These are phyloP conservation scores for Lentinula detonsa DNA, from an alignment of 768 basidiomycete genomes.

Conservation along the genomic window DNA sequence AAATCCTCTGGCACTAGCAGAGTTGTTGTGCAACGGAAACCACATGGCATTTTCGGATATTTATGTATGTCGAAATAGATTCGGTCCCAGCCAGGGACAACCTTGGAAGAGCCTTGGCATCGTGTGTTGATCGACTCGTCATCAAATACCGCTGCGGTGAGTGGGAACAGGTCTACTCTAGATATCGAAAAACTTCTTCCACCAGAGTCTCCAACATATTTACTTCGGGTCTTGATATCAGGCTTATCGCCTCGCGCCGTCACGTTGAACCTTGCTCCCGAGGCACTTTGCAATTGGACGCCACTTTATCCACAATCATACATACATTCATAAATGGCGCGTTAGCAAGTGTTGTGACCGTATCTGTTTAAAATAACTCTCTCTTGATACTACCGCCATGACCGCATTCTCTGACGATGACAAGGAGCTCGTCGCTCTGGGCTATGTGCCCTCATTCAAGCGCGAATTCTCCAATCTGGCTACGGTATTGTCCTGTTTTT, in stretches of 20 bases:
- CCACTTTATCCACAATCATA: not conserved
- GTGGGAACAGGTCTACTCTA: too few species aligned
- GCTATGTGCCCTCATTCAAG: slow-evolving; percentile 76
- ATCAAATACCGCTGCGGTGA: too few species aligned
- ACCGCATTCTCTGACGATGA: slow-evolving; percentile 42
- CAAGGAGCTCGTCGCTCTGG: slow-evolving; percentile 56
- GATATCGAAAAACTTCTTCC: too few species aligned
- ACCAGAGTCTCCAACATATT: too few species aligned
- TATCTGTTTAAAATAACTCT: not conserved
- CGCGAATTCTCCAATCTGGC: slow-evolving; percentile 81
- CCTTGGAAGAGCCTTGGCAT: too few species aligned
- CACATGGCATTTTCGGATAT: too few species aligned
- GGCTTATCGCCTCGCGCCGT: not conserved
- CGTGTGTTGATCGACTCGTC: too few species aligned
- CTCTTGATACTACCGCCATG: not conserved
- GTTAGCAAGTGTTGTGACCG: not conserved
- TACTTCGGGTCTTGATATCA: not conserved
- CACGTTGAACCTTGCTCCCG: not conserved
- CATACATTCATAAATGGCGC: not conserved
- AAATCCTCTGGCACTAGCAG: too few species aligned
- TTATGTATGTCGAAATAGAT: too few species aligned
- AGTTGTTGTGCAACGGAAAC: too few species aligned
- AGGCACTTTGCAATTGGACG: not conserved
- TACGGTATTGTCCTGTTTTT: slow-evolving; percentile 35
- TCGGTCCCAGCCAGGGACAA: too few species aligned